These are phyloP conservation scores for Clohesyomyces aquaticus DNA, from an alignment of 495 filamentous ascomycete genomes.

Conservation along the genomic window DNA sequence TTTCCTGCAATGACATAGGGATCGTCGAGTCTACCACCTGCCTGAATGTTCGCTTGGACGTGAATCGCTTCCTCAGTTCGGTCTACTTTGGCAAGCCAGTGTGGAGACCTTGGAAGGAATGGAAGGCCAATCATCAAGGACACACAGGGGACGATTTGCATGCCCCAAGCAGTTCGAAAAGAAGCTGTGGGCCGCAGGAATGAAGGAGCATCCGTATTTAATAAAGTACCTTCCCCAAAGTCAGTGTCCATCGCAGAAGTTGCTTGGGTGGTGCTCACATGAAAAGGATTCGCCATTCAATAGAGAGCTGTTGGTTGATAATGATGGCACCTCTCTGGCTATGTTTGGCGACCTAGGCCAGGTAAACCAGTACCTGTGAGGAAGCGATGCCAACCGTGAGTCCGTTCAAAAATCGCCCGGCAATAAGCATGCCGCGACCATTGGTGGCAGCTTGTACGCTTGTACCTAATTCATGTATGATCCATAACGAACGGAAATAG, in stretches of 20 bases:
- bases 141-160: slow-evolving; percentile 69
- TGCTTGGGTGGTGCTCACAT: slow-evolving; percentile 33
- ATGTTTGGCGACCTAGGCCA: slow-evolving; percentile 71
- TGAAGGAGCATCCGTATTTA: slow-evolving; percentile 65
- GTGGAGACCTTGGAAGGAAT: slow-evolving; percentile 72
- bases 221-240: slow-evolving; percentile 59
- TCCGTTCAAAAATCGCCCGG: slow-evolving; percentile 72
- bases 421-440: slow-evolving; percentile 65
- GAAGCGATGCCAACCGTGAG: slow-evolving; percentile 75
- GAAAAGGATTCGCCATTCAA: slow-evolving; percentile 67
- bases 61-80: slow-evolving; percentile 69
- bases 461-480: too few relatives aligned
- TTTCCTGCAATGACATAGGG: slow-evolving; percentile 72
- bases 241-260: slow-evolving; percentile 51
- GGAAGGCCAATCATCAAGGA: slow-evolving; percentile 66
- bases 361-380: slow-evolving; percentile 80
- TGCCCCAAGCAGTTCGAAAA: slow-evolving; percentile 74
- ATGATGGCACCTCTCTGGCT: slow-evolving; percentile 70
- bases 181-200: slow-evolving; percentile 59
- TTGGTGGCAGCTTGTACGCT: slow-evolving; percentile 66
- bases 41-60: slow-evolving; percentile 71
- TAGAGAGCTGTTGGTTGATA: slow-evolving; percentile 75
- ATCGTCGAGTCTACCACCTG: slow-evolving; percentile 64
- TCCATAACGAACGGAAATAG: too few relatives aligned
- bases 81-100: slow-evolving; percentile 73